phyloP scores from a whole-genome alignment of 352 stramenopile genomes.

The Pythium brachiatum region DNA sequence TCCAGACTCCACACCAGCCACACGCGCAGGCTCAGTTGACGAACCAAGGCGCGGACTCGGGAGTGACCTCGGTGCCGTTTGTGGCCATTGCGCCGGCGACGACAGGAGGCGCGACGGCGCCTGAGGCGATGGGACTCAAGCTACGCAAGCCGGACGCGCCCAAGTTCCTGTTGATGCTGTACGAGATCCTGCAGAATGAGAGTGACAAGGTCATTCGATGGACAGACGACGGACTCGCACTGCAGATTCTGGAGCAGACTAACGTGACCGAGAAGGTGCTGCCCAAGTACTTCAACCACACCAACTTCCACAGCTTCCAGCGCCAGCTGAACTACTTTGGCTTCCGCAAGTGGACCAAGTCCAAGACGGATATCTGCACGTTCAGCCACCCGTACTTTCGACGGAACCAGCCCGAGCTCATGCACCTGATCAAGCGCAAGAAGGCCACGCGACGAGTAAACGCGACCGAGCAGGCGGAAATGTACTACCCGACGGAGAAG shows the following conservation, averaged over 20 bases:
- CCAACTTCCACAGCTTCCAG: conserved; percentile 87
- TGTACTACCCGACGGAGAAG: conserved; percentile 19
- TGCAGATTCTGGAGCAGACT: conserved; percentile 49
- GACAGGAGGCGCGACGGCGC: conserved; percentile 1
- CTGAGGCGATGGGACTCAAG: conserved; percentile 17
- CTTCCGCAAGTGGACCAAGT: conserved; percentile 70
- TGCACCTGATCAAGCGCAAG: conserved; percentile 81
- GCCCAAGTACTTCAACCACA: conserved; percentile 89
- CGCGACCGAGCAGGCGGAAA: conserved; percentile 16
- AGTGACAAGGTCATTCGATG: conserved; percentile 49
- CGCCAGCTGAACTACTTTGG: conserved; percentile 89
- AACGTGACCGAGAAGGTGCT: conserved; percentile 70
- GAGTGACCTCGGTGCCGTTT: background rate
- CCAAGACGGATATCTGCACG: conserved; percentile 81
- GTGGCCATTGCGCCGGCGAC: conserved; percentile 16
- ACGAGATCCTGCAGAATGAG: conserved; percentile 51
- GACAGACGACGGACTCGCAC: conserved; percentile 39
- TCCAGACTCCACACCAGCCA: background rate
- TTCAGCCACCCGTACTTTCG: conserved; percentile 82
- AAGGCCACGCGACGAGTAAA: conserved; percentile 56
- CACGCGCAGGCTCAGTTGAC: background rate
- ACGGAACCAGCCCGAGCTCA: conserved; percentile 66
- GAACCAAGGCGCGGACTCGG: background rate
- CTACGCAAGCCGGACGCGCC: conserved; percentile 43
- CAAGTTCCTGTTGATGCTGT: conserved; percentile 57